Evolutionary conservation across 2,329 filamentous ascomycete species (phyloP).

Genomic region (Chalaropsis ovoidea): DNA sequence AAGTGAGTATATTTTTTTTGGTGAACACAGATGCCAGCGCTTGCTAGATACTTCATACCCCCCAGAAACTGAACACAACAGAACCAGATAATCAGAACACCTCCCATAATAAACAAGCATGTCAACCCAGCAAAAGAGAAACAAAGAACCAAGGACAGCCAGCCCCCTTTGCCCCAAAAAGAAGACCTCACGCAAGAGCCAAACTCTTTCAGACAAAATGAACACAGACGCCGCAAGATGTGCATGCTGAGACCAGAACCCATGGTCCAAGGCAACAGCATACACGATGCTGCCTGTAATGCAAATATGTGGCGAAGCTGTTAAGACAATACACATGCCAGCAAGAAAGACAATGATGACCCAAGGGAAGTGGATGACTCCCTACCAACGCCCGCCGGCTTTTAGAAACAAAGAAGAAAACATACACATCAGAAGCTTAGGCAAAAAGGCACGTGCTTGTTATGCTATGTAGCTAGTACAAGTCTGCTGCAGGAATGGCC

Average conservation of each 20-base stretch:
- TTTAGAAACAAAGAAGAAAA: background rate
- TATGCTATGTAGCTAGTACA: conserved; percentile 17
- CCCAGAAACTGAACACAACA: background rate
- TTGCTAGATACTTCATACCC: background rate
- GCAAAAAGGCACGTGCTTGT: background rate
- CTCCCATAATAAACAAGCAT: background rate
- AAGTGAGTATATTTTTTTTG: background rate
- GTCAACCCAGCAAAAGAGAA: too few species aligned
- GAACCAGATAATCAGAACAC: background rate
- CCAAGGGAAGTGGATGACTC: background rate
- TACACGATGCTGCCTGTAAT: background rate
- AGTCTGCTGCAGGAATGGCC: conserved; percentile 11
- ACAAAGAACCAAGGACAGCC: background rate
- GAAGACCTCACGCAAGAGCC: background rate
- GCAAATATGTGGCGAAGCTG: background rate
- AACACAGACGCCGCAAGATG: background rate
- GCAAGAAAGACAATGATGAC: background rate
- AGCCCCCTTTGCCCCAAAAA: background rate
- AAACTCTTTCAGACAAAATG: background rate
- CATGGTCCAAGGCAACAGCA: background rate
- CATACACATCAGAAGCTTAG: background rate
- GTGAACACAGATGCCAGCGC: background rate
- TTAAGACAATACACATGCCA: background rate
- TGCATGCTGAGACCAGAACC: too few species aligned
- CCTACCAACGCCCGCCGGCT: background rate